These are phyloP conservation scores for Taiwanofungus camphoratus DNA, from an alignment of 1,284 basidiomycete genomes.

Conservation along the genomic window DNA sequence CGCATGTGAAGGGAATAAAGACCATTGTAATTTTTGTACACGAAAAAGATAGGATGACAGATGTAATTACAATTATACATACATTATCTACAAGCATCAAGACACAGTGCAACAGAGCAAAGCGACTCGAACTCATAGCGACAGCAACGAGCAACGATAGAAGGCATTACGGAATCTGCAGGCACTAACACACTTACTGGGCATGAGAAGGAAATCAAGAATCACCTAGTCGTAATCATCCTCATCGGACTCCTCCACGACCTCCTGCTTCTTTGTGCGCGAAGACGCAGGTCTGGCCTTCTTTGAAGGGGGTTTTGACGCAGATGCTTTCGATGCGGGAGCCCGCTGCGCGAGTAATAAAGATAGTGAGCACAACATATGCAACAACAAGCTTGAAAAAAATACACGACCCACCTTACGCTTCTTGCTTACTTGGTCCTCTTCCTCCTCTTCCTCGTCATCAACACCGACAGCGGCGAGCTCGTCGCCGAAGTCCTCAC, in stretches of 20 bases:
- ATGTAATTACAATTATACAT: too few relatives aligned
- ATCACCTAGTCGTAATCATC: slow-evolving; percentile 12
- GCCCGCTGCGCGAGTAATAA: slow-evolving; percentile 20
- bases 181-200: too few relatives aligned
- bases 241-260: slow-evolving; percentile 19
- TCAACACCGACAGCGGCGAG: slow-evolving; percentile 29
- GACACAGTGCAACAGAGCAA: too few relatives aligned
- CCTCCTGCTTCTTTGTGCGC: slow-evolving; percentile 21
- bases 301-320: slow-evolving; percentile 16
- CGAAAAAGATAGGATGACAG: too few relatives aligned
- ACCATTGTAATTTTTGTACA: too few relatives aligned
- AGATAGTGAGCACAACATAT: neutral
- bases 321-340: slow-evolving; percentile 21
- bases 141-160: too few relatives aligned
- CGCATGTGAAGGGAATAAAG: too few relatives aligned
- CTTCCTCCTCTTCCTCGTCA: slow-evolving; percentile 27
- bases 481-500: slow-evolving; percentile 32
- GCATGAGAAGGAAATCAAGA: too few relatives aligned
- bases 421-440: slow-evolving; percentile 28
- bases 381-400: neutral
- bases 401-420: slow-evolving; percentile 27
- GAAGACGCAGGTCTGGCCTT: slow-evolving; percentile 20
- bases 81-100: too few relatives aligned
- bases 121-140: too few relatives aligned
- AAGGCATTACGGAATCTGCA: too few relatives aligned